Conservation (phyloP, 495 filamentous ascomycete species). For the Durotheca rogersii region DNA sequence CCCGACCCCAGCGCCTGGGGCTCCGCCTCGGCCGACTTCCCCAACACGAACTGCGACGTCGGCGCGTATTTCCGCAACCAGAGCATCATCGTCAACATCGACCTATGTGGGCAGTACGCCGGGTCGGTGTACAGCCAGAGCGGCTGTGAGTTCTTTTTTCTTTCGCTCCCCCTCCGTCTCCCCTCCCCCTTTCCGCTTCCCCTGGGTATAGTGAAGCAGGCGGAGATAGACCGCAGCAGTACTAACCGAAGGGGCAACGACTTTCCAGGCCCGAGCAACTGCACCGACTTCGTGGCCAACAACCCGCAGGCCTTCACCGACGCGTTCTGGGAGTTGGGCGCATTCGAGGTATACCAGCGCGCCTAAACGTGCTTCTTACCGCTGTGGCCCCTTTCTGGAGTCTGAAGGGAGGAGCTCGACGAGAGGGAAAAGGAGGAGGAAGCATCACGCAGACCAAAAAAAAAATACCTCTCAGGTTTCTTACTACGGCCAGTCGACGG, state of each 20-base stretch:
- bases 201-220: too few relatives aligned
- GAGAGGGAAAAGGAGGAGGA: too few relatives aligned
- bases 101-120: slow-evolving; percentile 69
- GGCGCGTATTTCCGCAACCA: slow-evolving; percentile 60
- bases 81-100: slow-evolving; percentile 68
- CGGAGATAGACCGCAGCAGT: too few relatives aligned
- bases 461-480: too few relatives aligned
- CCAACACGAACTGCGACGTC: slow-evolving; percentile 59
- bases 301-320: slow-evolving; percentile 61
- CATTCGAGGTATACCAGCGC: slow-evolving; percentile 60
- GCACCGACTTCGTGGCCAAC: slow-evolving; percentile 62
- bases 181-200: slow-evolving; percentile 33
- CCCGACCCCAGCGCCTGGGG: slow-evolving; percentile 64
- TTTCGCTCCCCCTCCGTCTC: not conserved
- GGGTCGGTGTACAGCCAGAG: slow-evolving; percentile 44
- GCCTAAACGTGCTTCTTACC: too few relatives aligned
- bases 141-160: slow-evolving; percentile 46
- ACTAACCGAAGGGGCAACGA: too few relatives aligned
- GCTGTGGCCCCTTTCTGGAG: too few relatives aligned
- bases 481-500: too few relatives aligned
- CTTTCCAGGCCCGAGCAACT: slow-evolving; percentile 53
- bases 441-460: too few relatives aligned
- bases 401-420: too few relatives aligned
- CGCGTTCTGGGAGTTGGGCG: slow-evolving; percentile 67
- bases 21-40: slow-evolving; percentile 58